These are phyloP conservation scores for Daldinia grandis DNA, from an alignment of 495 filamentous ascomycete genomes.

Conservation along the genomic window DNA sequence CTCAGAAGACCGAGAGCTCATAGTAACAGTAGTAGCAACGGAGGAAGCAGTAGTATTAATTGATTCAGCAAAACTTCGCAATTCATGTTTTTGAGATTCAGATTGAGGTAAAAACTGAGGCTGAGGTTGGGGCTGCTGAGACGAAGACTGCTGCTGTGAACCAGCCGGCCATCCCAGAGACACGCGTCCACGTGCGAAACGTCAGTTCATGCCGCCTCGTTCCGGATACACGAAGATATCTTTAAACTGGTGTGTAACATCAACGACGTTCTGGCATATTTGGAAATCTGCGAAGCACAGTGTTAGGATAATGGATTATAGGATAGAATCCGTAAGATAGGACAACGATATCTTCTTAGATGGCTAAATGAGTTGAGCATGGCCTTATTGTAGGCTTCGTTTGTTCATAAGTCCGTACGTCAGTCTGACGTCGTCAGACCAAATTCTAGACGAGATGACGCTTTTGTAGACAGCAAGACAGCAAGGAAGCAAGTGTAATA, in stretches of 20 bases:
- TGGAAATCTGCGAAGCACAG: slow-evolving; percentile 69
- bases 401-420: background rate
- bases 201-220: slow-evolving; percentile 44
- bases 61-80: slow-evolving; percentile 24
- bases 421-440: too few relatives aligned
- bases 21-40: slow-evolving; percentile 10
- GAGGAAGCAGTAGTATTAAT: slow-evolving; percentile 19
- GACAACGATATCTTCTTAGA: background rate
- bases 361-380: background rate
- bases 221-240: slow-evolving; percentile 61
- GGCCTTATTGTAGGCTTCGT: background rate
- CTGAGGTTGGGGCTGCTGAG: slow-evolving; percentile 30
- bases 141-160: slow-evolving; percentile 35
- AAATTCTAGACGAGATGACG: background rate
- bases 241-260: slow-evolving; percentile 86
- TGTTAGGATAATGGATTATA: background rate
- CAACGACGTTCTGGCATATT: slow-evolving; percentile 81
- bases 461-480: background rate
- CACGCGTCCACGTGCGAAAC: slow-evolving; percentile 43
- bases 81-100: slow-evolving; percentile 25
- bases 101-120: slow-evolving; percentile 17
- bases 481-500: background rate
- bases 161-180: slow-evolving; percentile 47
- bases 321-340: background rate
- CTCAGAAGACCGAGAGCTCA: slow-evolving; percentile 19